These are phyloP conservation scores for Elongisporangium undulatum DNA, from an alignment of 352 stramenopile species.

Conservation along the genomic window DNA sequence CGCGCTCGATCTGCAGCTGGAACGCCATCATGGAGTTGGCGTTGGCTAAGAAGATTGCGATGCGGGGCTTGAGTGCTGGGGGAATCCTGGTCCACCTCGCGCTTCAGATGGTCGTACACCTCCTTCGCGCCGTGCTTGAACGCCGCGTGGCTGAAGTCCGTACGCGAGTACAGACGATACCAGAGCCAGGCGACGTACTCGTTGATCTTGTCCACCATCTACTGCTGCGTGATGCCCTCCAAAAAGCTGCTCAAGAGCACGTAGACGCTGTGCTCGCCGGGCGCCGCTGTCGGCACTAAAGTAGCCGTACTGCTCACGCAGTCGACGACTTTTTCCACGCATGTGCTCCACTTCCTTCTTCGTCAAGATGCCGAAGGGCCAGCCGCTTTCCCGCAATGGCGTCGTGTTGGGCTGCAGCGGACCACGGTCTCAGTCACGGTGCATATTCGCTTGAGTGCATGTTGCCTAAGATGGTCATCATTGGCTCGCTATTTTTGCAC, in stretches of 20 bases:
- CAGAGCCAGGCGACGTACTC: constrained; percentile 80
- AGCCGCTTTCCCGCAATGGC: constrained; percentile 31
- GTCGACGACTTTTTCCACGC: constrained; percentile 43
- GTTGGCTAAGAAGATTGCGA: constrained; percentile 83
- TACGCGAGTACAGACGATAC: constrained; percentile 65
- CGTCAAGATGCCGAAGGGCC: constrained; percentile 57
- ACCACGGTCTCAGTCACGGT: constrained; percentile 48
- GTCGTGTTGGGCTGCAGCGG: constrained; percentile 33
- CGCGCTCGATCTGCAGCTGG: constrained; percentile 50
- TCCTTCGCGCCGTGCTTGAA: constrained; percentile 63
- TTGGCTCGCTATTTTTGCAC: neutral
- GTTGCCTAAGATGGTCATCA: no score
- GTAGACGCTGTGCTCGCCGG: constrained; percentile 46
- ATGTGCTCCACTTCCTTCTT: constrained; percentile 68
- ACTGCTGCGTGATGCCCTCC: constrained; percentile 56
- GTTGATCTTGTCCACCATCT: constrained; percentile 51
- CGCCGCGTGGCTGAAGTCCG: constrained; percentile 48
- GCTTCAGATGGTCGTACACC: constrained; percentile 49
- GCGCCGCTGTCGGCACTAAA: constrained; percentile 15
- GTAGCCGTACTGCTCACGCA: constrained; percentile 41
- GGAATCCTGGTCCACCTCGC: constrained; percentile 28
- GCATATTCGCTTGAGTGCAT: no score
- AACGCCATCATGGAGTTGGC: constrained; percentile 83
- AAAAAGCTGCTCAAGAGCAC: constrained; percentile 76
- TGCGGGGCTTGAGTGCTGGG: constrained; percentile 18